These are phyloP conservation scores for Aspergillus fijiensis DNA, from an alignment of 2,329 filamentous ascomycete species.

Conservation along the genomic window DNA sequence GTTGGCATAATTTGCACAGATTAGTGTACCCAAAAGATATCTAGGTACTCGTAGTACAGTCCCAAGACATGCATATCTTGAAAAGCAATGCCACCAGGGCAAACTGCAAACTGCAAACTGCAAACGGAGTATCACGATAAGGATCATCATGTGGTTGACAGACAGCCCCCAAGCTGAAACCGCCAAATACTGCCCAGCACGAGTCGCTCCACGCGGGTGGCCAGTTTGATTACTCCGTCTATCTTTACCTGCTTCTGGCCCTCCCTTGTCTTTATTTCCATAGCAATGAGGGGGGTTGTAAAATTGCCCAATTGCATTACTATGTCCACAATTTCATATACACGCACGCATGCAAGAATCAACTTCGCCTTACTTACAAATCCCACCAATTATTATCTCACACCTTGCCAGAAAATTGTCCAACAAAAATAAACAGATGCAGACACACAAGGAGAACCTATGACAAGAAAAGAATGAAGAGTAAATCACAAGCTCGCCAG, in stretches of 20 bases:
- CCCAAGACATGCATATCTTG: too few species aligned
- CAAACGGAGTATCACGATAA: background rate
- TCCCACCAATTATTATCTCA: conserved; percentile 16
- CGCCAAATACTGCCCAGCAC: background rate
- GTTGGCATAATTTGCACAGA: too few species aligned
- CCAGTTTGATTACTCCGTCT: background rate
- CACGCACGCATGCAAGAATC: conserved; percentile 12
- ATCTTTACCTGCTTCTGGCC: background rate
- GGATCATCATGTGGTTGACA: background rate
- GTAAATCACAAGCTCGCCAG: conserved; percentile 14
- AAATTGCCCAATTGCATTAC: background rate
- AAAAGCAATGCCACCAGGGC: background rate
- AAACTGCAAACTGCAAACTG: too few species aligned
- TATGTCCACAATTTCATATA: conserved; percentile 1
- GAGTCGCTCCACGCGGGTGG: background rate
- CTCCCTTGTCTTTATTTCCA: background rate
- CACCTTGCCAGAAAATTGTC: conserved; percentile 3
- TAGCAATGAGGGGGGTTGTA: background rate
- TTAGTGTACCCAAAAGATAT: too few species aligned
- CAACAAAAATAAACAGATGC: conserved; percentile 11
- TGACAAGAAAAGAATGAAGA: conserved; percentile 7
- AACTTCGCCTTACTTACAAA: conserved; percentile 14
- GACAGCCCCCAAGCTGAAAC: background rate
- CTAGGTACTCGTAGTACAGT: too few species aligned
- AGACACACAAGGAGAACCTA: conserved; percentile 16